Conservation (phyloP, 1,284 basidiomycete species). For the Apiotrichum laibachii region DNA sequence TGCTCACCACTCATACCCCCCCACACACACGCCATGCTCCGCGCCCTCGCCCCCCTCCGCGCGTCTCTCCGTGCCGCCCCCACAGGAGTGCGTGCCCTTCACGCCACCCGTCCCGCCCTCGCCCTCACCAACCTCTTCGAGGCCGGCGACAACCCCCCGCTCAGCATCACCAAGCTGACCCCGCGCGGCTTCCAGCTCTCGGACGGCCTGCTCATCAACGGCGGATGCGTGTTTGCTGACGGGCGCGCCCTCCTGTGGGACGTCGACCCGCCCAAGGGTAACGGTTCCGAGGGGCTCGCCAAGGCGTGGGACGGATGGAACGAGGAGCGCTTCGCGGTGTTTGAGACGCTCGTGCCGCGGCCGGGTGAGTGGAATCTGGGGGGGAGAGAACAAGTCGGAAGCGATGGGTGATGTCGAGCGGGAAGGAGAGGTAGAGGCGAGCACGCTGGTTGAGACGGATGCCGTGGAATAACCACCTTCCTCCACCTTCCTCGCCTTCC, state of each 20-base stretch:
- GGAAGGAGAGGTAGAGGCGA: not conserved
- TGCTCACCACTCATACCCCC: not conserved
- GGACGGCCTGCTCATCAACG: slow-evolving; percentile 69
- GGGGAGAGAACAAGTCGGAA: no score
- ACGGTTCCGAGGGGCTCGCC: slow-evolving; percentile 27
- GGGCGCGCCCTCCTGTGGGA: slow-evolving; percentile 89
- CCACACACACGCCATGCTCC: not conserved
- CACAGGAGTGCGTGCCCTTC: slow-evolving; percentile 1
- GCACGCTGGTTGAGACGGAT: not conserved
- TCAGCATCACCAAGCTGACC: slow-evolving; percentile 44
- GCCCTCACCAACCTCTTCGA: slow-evolving; percentile 35
- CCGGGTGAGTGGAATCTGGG: slow-evolving; percentile 67
- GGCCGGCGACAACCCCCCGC: slow-evolving; percentile 24
- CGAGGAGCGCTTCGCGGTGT: slow-evolving; percentile 69
- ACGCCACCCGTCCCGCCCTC: slow-evolving; percentile 5
- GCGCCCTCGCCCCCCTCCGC: not conserved
- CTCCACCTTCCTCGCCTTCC: no score
- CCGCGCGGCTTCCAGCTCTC: slow-evolving; percentile 49
- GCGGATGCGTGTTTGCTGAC: slow-evolving; percentile 77
- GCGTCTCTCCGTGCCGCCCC: not conserved
- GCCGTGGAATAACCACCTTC: no score
- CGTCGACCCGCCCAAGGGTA: slow-evolving; percentile 62
- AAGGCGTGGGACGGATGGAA: slow-evolving; percentile 60
- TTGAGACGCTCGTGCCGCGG: slow-evolving; percentile 75
- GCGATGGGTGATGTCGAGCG: not conserved